Evolutionary conservation across 169 alveolate genomes (phyloP).

Genomic region (Plasmodium blacklocki): DNA sequence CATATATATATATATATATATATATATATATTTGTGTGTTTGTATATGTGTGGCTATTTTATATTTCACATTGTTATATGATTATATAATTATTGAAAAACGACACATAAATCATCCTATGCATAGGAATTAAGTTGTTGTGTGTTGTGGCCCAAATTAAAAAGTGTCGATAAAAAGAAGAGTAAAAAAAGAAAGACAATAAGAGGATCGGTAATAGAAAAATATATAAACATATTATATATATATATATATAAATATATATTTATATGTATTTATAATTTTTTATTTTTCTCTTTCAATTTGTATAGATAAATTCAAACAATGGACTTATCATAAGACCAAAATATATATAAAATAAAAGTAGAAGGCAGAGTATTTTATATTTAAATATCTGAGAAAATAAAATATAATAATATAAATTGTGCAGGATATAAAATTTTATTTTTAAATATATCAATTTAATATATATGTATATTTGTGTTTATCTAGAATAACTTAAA

Average conservation of each 20-base stretch:
- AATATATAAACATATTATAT: too few species aligned
- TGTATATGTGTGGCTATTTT: neutral
- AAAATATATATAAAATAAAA: slow-evolving; percentile 14
- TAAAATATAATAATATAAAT: too few species aligned
- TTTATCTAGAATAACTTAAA: too few species aligned
- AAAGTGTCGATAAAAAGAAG: neutral
- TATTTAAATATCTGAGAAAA: too few species aligned
- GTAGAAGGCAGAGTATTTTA: too few species aligned
- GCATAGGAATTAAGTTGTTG: slow-evolving; percentile 57
- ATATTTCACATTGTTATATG: neutral
- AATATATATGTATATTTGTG: too few species aligned
- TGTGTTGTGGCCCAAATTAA: slow-evolving; percentile 56
- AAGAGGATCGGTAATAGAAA: slow-evolving; percentile 46
- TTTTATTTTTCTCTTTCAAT: slow-evolving; percentile 5
- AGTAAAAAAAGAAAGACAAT: slow-evolving; percentile 15
- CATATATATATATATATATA: neutral
- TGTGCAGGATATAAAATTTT: too few species aligned
- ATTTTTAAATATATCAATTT: too few species aligned
- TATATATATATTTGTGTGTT: too few species aligned
- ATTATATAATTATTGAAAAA: neutral
- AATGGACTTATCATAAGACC: slow-evolving; percentile 57
- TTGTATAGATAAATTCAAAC: slow-evolving; percentile 35
- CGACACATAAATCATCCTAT: too few species aligned
- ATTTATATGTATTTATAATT: neutral
- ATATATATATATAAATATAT: neutral